A percentile compares a stretch with the other conserved stretches of the same genome.
Conservation (phyloP, 495 filamentous ascomycete genomes). For the Daldinia concentrica region DNA sequence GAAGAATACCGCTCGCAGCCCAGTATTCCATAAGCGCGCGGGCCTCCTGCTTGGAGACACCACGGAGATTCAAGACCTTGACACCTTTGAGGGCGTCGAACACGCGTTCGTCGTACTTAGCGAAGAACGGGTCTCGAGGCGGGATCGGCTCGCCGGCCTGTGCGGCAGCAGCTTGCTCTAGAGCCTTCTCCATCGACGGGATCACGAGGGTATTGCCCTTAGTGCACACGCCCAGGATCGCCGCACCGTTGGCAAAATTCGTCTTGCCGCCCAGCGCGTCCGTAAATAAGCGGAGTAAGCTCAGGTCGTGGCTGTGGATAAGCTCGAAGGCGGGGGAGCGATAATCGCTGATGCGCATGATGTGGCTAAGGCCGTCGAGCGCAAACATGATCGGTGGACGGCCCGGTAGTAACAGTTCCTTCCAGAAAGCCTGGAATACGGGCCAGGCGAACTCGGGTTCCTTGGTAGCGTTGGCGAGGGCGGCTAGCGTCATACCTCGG, state of each 20-base stretch:
- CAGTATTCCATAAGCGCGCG: constrained; percentile 91
- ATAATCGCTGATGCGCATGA: constrained; percentile 80
- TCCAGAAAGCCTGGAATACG: constrained; percentile 82
- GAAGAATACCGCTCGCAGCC: constrained; percentile 82
- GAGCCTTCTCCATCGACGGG: constrained; percentile 70
- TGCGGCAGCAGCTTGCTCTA: constrained; percentile 62
- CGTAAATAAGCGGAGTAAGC: constrained; percentile 77
- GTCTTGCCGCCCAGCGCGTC: constrained; percentile 69
- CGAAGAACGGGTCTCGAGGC: constrained; percentile 67
- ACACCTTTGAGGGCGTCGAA: constrained; percentile 64
- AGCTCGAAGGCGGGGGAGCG: constrained; percentile 69
- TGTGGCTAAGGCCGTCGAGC: constrained; percentile 80
- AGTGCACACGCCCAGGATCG: constrained; percentile 77
- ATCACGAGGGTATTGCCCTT: constrained; percentile 69
- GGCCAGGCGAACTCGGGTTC: constrained; percentile 81
- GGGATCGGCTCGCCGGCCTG: constrained; percentile 58
- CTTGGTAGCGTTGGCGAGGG: constrained; percentile 73
- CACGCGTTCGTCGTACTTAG: constrained; percentile 73
- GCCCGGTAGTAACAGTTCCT: constrained; percentile 70
- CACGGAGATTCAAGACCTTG: constrained; percentile 62
- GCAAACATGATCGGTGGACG: constrained; percentile 83
- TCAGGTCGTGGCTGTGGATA: constrained; percentile 89
- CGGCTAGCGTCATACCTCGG: constrained; percentile 69
- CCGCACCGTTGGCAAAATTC: constrained; percentile 77
- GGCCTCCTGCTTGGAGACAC: constrained; percentile 78